Conservation (phyloP, 495 filamentous ascomycete genomes). For the Annulohypoxylon maeteangense region DNA sequence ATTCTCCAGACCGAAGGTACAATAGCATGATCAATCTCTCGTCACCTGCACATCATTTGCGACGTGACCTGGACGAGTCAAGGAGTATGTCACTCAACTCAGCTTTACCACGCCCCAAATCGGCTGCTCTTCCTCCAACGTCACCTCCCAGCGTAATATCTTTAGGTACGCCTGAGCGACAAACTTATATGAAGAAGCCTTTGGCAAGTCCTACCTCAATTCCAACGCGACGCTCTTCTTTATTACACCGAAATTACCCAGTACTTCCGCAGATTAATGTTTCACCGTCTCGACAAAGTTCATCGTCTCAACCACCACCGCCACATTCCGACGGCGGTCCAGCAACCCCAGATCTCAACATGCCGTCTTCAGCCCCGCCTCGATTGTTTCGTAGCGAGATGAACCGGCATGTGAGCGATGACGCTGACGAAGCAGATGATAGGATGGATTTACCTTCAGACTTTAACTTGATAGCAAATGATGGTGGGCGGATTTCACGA, state of each 20-base stretch:
- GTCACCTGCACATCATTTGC: constrained; percentile 20
- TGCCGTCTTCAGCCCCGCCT: background rate
- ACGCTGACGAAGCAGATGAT: background rate
- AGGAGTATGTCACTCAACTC: constrained; percentile 39
- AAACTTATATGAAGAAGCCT: constrained; percentile 17
- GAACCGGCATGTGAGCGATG: background rate
- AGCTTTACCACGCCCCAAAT: constrained; percentile 17
- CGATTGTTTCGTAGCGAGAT: background rate
- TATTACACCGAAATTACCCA: constrained; percentile 34
- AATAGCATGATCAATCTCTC: constrained; percentile 41
- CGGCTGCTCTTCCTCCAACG: constrained; percentile 7
- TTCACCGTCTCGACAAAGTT: constrained; percentile 19
- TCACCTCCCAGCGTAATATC: constrained; percentile 21
- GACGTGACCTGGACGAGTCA: constrained; percentile 26
- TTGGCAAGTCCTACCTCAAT: constrained; percentile 28
- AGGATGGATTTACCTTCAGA: constrained; percentile 9
- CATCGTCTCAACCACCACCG: constrained; percentile 2
- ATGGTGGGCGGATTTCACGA: background rate
- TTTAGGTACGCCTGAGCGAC: constrained; percentile 11
- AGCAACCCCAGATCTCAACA: constrained; percentile 9
- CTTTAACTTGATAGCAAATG: background rate
- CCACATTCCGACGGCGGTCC: background rate
- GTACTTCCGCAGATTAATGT: constrained; percentile 39
- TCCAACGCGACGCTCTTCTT: constrained; percentile 38
- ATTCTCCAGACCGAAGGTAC: constrained; percentile 35